These are phyloP conservation scores for Heliamphora pulchella DNA, from an alignment of 179 eudicot species.

Conservation along the genomic window DNA sequence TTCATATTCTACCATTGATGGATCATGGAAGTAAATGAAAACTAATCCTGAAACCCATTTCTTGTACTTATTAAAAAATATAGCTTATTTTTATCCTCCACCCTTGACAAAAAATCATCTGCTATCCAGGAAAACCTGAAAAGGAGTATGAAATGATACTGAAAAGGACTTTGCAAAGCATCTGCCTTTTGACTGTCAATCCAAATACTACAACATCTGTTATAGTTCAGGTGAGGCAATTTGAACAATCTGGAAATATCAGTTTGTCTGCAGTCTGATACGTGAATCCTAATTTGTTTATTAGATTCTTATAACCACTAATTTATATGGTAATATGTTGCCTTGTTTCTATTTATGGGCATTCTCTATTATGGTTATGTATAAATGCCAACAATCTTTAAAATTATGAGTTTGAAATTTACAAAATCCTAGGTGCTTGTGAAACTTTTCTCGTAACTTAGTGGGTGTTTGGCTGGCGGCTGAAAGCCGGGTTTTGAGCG, in stretches of 20 bases:
- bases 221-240: conserved; percentile 61
- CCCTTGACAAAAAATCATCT: conserved; percentile 2
- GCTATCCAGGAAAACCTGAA: conserved; percentile 59
- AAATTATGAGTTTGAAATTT: not conserved
- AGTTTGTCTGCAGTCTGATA: not conserved
- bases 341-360: not conserved
- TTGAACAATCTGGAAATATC: conserved; percentile 10
- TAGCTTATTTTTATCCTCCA: conserved; percentile 9
- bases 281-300: not conserved
- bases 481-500: no score
- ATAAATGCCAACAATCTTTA: not conserved
- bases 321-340: not conserved
- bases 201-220: conserved; percentile 92
- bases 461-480: not conserved
- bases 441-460: not conserved
- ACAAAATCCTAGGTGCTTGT: not conserved
- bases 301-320: not conserved
- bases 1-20: no score
- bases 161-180: conserved; percentile 84
- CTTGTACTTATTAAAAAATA: not conserved
- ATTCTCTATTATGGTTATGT: not conserved
- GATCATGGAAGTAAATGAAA: not conserved
- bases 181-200: conserved; percentile 68
- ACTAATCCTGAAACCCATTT: not conserved
- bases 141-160: conserved; percentile 84